These are phyloP conservation scores for Diaporthe humulicola DNA, from an alignment of 2,329 filamentous ascomycete species.

Conservation along the genomic window DNA sequence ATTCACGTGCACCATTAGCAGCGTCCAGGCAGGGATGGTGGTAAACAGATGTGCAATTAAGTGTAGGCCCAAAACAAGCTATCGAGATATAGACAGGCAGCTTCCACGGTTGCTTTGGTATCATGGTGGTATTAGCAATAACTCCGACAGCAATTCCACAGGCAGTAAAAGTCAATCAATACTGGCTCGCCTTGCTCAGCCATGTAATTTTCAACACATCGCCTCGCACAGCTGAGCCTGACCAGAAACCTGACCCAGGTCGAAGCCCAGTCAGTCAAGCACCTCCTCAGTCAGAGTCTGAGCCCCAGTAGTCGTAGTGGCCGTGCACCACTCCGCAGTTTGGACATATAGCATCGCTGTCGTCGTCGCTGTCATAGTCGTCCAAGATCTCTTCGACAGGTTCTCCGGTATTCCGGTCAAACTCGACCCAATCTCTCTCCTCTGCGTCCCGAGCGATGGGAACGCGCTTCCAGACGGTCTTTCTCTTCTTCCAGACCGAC, in stretches of 20 bases:
- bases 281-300: slow-evolving; percentile 30
- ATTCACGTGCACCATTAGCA: not conserved
- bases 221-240: not conserved
- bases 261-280: not conserved
- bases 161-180: not conserved
- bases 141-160: slow-evolving; percentile 14
- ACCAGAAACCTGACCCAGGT: not conserved
- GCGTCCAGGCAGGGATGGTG: not conserved
- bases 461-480: slow-evolving; percentile 65
- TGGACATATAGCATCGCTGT: slow-evolving; percentile 38
- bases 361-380: slow-evolving; percentile 40
- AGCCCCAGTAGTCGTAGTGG: slow-evolving; percentile 30
- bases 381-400: slow-evolving; percentile 33
- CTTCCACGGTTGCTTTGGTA: slow-evolving; percentile 27
- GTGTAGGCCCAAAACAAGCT: slow-evolving; percentile 13
- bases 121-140: slow-evolving; percentile 28
- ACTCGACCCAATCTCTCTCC: slow-evolving; percentile 63
- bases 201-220: not conserved
- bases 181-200: not conserved
- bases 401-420: slow-evolving; percentile 48
- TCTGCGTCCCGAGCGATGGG: slow-evolving; percentile 56
- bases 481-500: slow-evolving; percentile 56
- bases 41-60: not conserved
- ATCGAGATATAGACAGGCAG: slow-evolving; percentile 13
- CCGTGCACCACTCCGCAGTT: slow-evolving; percentile 39